Base-by-base conservation (phyloP, 768 basidiomycete species). In the Ramaria sp. region DNA sequence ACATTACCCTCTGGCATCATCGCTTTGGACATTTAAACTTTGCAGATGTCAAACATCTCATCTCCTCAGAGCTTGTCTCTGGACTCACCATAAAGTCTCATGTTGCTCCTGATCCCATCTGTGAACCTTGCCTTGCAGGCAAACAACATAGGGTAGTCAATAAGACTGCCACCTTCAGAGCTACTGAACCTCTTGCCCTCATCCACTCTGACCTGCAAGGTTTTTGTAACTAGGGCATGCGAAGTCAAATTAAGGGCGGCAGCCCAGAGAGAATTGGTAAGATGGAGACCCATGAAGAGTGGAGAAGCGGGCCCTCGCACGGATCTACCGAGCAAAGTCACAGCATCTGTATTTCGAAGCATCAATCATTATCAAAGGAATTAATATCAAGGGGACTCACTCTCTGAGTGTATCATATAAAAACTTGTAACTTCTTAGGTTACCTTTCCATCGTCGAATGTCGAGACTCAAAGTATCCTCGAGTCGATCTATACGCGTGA, bases 391-490 rank as follows among this genome's bases (percentile, higher is more conserved):
- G 47, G 16, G 5, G 22, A 80, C 89, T 62, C 66, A 92, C 89
- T 86, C 79, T 78, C 88, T 78, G 66, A 92, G 72, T 56, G 79
- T 82, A 72, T 92, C 89, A 65, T 92, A 91, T 68, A 92, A 71
- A 69, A 88, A 92, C 70, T 91, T 90, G 71, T 91, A 97, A 68
- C 88, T 90, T 70, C 88, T 79, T 65, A 95, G 72, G 65, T 89
- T 88, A 27, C 96, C 96, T 68, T 95, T 93, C 64, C 96, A 66
- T 60, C 96, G 72, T 63, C 94, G 81, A 65, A 97, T 85, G 69
- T 97, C 94, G 62, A 98, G 74, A 68, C 85, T 86, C 68, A 85
- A 94, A 43, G 93, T 88, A 64, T 90, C 89, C 60, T 84, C 88
- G 62, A 98, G 75, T 58, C 91, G 81, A 67, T 90, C 86, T 62